These are phyloP conservation scores for Cercophora sp. DNA, from an alignment of 495 filamentous ascomycete genomes.

Conservation along the genomic window DNA sequence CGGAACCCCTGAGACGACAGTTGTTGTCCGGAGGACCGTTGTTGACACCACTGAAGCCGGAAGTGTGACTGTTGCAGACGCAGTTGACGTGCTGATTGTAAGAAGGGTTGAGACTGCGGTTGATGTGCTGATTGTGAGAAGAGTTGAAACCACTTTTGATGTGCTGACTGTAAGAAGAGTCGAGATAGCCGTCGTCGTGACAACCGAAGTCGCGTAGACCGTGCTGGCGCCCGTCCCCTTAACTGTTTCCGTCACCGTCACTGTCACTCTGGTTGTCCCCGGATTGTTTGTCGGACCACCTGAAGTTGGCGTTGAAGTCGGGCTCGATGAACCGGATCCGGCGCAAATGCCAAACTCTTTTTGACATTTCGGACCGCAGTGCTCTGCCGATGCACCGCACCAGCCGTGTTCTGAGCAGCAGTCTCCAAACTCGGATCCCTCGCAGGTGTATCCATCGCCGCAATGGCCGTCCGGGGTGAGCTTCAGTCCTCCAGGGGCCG, in stretches of 20 bases:
- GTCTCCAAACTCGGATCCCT: conserved; percentile 5
- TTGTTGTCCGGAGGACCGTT: no score
- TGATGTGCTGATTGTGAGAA: no score
- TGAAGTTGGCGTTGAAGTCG: neutral
- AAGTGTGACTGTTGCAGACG: neutral
- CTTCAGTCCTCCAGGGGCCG: neutral
- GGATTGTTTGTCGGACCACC: neutral
- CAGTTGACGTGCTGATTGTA: neutral
- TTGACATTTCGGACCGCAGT: conserved; percentile 10
- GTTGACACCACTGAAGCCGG: no score
- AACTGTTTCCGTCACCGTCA: neutral
- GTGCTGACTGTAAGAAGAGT: no score
- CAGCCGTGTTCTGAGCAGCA: conserved; percentile 13
- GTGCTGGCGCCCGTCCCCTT: neutral
- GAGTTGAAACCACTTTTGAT: no score
- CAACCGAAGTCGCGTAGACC: neutral
- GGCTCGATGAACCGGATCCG: neutral
- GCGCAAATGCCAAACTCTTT: conserved; percentile 5
- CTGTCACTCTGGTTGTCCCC: conserved; percentile 1
- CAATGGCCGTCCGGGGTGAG: conserved; percentile 8
- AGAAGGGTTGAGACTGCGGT: neutral
- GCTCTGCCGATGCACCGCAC: conserved; percentile 5
- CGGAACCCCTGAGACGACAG: no score
- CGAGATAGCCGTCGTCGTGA: neutral
- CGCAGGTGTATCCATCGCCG: conserved; percentile 7